These are phyloP conservation scores for Claviceps lovelessii DNA, from an alignment of 2,329 filamentous ascomycete species.

Conservation along the genomic window DNA sequence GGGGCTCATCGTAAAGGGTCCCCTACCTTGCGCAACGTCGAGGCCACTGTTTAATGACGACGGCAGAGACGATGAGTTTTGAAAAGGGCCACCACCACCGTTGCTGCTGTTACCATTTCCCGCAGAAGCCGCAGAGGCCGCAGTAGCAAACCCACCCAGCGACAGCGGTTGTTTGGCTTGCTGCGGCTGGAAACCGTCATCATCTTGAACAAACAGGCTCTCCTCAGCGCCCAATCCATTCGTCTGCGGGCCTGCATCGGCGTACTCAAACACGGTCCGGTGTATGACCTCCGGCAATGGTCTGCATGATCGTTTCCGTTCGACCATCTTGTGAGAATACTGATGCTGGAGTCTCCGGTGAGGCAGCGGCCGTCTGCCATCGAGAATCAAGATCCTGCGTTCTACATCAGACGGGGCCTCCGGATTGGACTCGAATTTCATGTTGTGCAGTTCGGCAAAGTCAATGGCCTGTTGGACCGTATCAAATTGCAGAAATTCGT, in stretches of 20 bases:
- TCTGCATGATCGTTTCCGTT: constrained; percentile 40
- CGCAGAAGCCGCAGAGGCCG: not conserved
- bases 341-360: constrained; percentile 39
- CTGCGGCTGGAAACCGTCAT: not conserved
- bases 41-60: not conserved
- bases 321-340: constrained; percentile 42
- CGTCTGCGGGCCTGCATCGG: not conserved
- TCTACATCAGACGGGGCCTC: constrained; percentile 21
- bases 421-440: constrained; percentile 32
- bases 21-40: constrained; percentile 1
- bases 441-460: constrained; percentile 45
- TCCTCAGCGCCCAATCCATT: constrained; percentile 11
- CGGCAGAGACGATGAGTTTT: not conserved
- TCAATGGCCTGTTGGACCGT: constrained; percentile 49
- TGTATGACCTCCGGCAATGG: constrained; percentile 42
- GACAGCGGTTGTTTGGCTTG: not conserved
- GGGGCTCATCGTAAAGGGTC: not conserved
- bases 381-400: constrained; percentile 29
- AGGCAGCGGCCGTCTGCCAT: constrained; percentile 28
- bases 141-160: not conserved
- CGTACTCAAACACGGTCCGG: constrained; percentile 32
- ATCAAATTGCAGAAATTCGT: constrained; percentile 50
- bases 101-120: not conserved
- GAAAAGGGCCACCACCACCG: not conserved
- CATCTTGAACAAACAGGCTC: constrained; percentile 16